Evolutionary conservation across 1,284 basidiomycete genomes (phyloP).

Genomic region (Pseudomicrostroma phylloplanum): DNA sequence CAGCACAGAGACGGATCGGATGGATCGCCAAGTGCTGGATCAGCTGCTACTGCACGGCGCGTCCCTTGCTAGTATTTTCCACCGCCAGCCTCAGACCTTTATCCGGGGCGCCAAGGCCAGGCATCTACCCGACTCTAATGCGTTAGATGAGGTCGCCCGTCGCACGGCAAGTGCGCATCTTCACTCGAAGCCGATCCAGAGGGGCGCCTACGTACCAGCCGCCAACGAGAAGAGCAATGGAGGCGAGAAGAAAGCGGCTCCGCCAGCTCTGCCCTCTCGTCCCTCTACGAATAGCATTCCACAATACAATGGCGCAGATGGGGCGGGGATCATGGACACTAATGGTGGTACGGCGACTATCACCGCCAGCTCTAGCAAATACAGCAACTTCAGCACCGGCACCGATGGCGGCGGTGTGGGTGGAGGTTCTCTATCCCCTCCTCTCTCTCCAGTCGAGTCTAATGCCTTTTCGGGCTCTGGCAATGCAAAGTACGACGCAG

Average conservation of each 20-base stretch:
- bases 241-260: neutral
- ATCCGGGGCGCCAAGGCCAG: constrained; percentile 36
- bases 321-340: neutral
- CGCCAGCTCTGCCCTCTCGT: neutral
- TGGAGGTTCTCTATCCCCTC: constrained; percentile 8
- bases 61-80: constrained; percentile 41
- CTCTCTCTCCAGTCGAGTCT: neutral
- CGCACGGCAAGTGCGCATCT: constrained; percentile 34
- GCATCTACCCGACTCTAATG: constrained; percentile 15
- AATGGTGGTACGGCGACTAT: neutral
- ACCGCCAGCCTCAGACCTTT: constrained; percentile 42
- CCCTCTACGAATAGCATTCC: neutral
- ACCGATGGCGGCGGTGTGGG: constrained; percentile 5
- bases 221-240: neutral
- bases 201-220: neutral
- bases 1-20: constrained; percentile 93
- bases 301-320: neutral
- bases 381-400: neutral
- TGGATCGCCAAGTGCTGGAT: constrained; percentile 57
- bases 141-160: constrained; percentile 34
- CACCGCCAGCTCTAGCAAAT: neutral
- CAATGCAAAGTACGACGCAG: neutral
- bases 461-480: neutral
- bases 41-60: constrained; percentile 45
- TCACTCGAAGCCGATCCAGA: constrained; percentile 28